Conservation (phyloP, 257 asterid species). For the Solanum chiquidenum region DNA sequence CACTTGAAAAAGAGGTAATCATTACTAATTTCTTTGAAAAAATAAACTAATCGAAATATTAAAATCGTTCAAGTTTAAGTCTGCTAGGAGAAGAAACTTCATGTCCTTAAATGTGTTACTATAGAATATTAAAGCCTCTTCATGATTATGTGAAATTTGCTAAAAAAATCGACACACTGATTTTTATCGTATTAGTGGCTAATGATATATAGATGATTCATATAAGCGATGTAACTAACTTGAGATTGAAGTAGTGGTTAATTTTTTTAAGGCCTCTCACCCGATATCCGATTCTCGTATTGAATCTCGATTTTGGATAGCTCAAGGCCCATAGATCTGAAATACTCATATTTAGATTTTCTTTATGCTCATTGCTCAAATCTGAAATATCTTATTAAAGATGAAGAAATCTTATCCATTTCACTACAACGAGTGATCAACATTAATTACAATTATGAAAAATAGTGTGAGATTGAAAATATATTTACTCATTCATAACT, state of each 20-base stretch:
- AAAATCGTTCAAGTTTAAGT: neutral
- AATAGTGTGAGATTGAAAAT: neutral
- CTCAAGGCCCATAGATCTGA: no score
- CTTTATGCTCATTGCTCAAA: neutral
- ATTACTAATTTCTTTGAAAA: neutral
- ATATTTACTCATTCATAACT: neutral
- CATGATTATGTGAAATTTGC: neutral
- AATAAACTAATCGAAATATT: neutral
- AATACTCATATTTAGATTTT: no score
- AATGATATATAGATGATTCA: neutral
- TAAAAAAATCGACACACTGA: no score
- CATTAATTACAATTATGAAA: neutral
- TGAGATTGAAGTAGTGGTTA: neutral
- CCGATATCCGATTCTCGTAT: neutral
- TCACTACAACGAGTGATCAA: neutral
- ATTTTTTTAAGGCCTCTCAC: neutral
- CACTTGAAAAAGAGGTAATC: conserved; percentile 36
- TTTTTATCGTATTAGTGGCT: no score
- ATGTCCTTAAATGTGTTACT: neutral
- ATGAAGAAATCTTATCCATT: neutral
- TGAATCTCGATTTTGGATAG: neutral
- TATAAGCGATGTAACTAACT: neutral
- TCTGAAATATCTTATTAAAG: neutral
- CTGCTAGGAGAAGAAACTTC: neutral
- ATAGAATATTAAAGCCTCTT: no score